Base-by-base conservation (phyloP, 352 stramenopile genomes). In the Phytophthora kernoviae region DNA sequence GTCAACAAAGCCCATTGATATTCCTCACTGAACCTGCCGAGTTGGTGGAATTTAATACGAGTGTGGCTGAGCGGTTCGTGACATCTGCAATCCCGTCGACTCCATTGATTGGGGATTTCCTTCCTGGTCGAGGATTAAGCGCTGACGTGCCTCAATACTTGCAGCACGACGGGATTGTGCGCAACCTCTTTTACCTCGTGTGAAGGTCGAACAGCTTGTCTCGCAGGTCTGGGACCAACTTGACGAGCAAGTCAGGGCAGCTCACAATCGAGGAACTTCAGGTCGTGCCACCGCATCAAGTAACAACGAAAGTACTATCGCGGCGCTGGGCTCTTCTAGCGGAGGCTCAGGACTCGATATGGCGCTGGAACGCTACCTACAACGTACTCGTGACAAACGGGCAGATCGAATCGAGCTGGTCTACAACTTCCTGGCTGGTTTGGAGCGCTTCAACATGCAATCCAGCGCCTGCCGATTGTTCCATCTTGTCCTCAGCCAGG, bases 1-100 rank as follows among this genome's bases (percentile, higher is more conserved):
- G 32, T 34, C 9, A 43, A 20, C 30, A 32, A 14, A 49, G 9
- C 22, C 22, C 50, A 0, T 5, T 54, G 4, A 54, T 77, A 5
- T 88, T 88, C 36, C 47, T 91, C n/a, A 91, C 81, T 0, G 81
- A 90, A 52, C 62, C 73, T 2, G 55, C 54, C 0, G 81, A 90
- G 22, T 20, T 72, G 12, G 1, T 55, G 6, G 27, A 15, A 12
- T 47, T 68, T 20, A 53, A 47, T 42, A 50, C 15, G 17, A n/a
- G 6, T 20, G 20, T 47, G 1, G 21, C 62, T 26, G 5, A 37
- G 2, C 32, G 59, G 34, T n/a, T 70, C 1, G 18, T 62, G n/a
- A 30, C 30, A 9, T 47, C 24, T 43, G 47, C 17, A 2, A 4
- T 22, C 14, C 20, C 12, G 2, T 12, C 22, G 14, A 51, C 49